Percentiles rank a stretch among this genome's conserved stretches.
phyloP scores from a whole-genome alignment of 495 filamentous ascomycete genomes.

The Annulohypoxylon moriforme region DNA sequence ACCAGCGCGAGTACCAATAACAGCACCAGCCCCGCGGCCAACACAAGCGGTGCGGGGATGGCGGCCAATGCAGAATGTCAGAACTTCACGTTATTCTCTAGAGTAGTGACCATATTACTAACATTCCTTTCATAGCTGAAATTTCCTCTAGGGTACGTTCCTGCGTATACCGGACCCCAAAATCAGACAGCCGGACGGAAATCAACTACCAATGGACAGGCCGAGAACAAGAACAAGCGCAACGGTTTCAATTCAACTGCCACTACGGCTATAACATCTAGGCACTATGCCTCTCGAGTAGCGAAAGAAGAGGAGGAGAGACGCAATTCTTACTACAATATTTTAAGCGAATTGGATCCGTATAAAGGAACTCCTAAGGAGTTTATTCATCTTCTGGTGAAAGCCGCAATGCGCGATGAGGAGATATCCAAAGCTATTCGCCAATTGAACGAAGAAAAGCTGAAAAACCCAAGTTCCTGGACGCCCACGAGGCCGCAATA shows the following conservation, averaged over 20 bases:
- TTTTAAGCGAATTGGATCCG: neutral
- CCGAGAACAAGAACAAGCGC: neutral
- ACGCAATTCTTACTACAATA: neutral
- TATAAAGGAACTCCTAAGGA: constrained; percentile 4
- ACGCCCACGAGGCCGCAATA: neutral
- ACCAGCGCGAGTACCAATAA: neutral
- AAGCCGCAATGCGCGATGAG: neutral
- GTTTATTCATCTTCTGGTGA: constrained; percentile 5
- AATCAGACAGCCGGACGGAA: neutral
- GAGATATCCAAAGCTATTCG: constrained; percentile 2
- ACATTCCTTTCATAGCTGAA: neutral
- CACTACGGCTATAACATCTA: neutral
- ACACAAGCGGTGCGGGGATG: neutral
- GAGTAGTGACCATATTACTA: neutral
- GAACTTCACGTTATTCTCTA: neutral
- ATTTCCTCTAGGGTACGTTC: neutral
- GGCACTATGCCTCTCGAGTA: neutral
- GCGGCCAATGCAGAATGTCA: neutral
- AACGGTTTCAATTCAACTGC: constrained; percentile 2
- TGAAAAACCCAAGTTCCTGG: constrained; percentile 1
- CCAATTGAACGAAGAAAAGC: neutral
- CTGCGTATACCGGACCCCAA: neutral
- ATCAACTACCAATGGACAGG: neutral
- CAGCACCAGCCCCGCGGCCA: neutral
- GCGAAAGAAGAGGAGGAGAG: neutral